Percentiles rank a stretch among this genome's conserved stretches.
These are phyloP conservation scores for Euryodendron excelsum DNA, from an alignment of 148 eudicot species.

Conservation along the genomic window DNA sequence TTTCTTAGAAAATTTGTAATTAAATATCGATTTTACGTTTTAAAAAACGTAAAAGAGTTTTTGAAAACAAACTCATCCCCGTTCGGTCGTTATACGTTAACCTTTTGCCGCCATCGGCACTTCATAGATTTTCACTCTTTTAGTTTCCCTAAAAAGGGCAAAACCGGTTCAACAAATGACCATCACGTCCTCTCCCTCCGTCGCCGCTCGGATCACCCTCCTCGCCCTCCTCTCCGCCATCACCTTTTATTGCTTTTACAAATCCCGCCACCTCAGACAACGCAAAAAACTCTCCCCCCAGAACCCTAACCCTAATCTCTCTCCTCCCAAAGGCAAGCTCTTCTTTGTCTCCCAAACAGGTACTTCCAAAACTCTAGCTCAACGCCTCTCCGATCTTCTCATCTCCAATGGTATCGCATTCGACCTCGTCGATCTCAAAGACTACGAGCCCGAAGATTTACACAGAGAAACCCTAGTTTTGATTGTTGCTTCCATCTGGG, in stretches of 20 bases:
- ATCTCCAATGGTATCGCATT: conserved; percentile 35
- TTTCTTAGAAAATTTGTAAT: too few species aligned
- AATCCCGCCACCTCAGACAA: conserved; percentile 56
- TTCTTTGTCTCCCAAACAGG: conserved; percentile 68
- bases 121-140: too few species aligned
- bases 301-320: conserved; percentile 17
- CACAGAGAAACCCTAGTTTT: conserved; percentile 57
- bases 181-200: conserved; percentile 31
- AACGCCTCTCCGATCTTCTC: conserved; percentile 53
- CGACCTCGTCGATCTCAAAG: conserved; percentile 61
- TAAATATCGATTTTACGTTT: too few species aligned
- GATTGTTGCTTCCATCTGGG: conserved; percentile 81
- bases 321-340: conserved; percentile 50
- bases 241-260: conserved; percentile 76
- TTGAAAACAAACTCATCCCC: too few species aligned
- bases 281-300: conserved; percentile 13
- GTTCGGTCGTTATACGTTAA: too few species aligned
- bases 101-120: too few species aligned
- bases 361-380: conserved; percentile 81
- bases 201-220: conserved; percentile 59
- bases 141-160: neutral
- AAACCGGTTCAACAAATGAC: neutral
- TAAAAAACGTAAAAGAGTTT: too few species aligned
- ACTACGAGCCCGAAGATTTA: conserved; percentile 88
- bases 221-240: conserved; percentile 80